phyloP scores from a whole-genome alignment of 73 alveolate species.

The Paramecium bursaria region DNA sequence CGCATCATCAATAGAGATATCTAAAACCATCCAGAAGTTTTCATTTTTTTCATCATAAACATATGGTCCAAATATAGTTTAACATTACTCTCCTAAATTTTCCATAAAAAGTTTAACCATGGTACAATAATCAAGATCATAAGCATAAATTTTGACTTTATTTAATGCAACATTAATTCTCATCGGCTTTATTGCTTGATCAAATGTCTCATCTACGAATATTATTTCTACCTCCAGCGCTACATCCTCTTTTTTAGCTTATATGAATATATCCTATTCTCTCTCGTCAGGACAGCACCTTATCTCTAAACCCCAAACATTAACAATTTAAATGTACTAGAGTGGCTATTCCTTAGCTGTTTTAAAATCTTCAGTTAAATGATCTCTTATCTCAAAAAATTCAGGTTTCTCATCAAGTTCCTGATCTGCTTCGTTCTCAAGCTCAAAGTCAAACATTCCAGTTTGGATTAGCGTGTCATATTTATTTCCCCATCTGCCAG shows the following conservation, averaged over 20 bases:
- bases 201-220: constrained; percentile 35
- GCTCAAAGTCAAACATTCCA: constrained; percentile 43
- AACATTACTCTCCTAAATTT: constrained; percentile 65
- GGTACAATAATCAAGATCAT: constrained; percentile 66
- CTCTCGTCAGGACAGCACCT: constrained; percentile 17
- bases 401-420: too few relatives aligned
- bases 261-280: constrained; percentile 7
- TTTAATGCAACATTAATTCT: neutral
- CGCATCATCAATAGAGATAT: constrained; percentile 11
- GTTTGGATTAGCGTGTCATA: constrained; percentile 28
- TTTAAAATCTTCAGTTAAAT: too few relatives aligned
- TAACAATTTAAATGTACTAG: neutral
- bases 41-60: constrained; percentile 31
- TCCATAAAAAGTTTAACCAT: constrained; percentile 63
- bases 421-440: constrained; percentile 6
- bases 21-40: constrained; percentile 59
- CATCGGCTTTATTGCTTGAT: neutral
- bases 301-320: constrained; percentile 47
- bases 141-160: constrained; percentile 49
- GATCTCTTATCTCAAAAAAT: too few relatives aligned
- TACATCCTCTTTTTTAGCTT: constrained; percentile 46
- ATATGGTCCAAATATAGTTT: constrained; percentile 39
- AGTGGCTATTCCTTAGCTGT: neutral
- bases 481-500: constrained; percentile 45
- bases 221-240: neutral